phyloP scores from a whole-genome alignment of 768 basidiomycete species.

The Naganishia kalamii region DNA sequence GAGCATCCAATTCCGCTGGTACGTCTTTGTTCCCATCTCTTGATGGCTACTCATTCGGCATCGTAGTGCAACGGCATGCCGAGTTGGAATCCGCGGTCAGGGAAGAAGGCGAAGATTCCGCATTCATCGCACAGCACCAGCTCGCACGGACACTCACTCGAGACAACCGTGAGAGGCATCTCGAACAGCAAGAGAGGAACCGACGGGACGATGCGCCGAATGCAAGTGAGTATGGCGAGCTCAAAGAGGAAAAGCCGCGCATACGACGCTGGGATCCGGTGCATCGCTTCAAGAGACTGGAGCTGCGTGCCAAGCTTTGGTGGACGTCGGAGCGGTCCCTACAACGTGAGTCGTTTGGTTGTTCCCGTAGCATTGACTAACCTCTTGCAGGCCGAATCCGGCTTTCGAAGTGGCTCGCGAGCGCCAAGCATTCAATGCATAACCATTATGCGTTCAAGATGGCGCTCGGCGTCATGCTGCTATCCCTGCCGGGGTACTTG shows the following conservation, averaged over 20 bases:
- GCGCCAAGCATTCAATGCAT: constrained; percentile 36
- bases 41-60: no score
- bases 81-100: constrained; percentile 1
- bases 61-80: neutral
- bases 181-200: neutral
- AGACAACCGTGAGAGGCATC: neutral
- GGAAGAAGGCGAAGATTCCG: constrained; percentile 2
- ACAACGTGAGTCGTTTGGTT: neutral
- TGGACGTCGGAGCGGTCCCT: constrained; percentile 7
- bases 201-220: neutral
- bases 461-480: constrained; percentile 36
- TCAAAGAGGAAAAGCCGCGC: neutral
- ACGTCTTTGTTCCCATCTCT: neutral
- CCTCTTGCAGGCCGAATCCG: constrained; percentile 28
- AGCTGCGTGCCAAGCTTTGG: neutral
- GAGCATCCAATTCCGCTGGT: neutral
- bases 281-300: neutral
- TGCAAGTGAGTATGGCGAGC: neutral
- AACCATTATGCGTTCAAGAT: constrained; percentile 39
- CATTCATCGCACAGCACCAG: neutral
- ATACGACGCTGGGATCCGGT: neutral
- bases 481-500: constrained; percentile 42
- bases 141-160: neutral
- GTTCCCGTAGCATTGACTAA: neutral
- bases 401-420: constrained; percentile 31